These are phyloP conservation scores for Arthrobotrys sphaeroides DNA, from an alignment of 2,329 filamentous ascomycete species.

Conservation along the genomic window DNA sequence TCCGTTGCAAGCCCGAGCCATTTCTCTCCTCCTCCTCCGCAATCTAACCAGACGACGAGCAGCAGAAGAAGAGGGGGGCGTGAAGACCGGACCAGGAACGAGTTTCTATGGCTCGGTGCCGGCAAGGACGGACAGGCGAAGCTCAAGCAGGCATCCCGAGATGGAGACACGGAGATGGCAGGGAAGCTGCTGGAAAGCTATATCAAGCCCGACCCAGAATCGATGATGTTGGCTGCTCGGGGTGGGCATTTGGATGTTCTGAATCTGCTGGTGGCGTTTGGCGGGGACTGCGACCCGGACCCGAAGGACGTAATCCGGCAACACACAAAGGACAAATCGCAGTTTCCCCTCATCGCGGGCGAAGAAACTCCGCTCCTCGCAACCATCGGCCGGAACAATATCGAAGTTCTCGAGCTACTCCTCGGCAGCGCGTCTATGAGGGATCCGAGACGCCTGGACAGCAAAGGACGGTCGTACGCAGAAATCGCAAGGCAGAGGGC, in stretches of 20 bases:
- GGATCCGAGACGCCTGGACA: constrained; percentile 78
- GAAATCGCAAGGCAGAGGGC: constrained; percentile 84
- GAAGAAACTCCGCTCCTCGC: constrained; percentile 92
- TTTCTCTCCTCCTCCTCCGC: constrained; percentile 57
- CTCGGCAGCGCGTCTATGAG: constrained; percentile 72
- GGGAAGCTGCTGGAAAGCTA: constrained; percentile 57
- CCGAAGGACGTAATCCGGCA: constrained; percentile 59
- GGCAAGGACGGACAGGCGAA: constrained; percentile 57
- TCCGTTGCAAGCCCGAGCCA: constrained; percentile 58
- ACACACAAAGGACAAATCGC: constrained; percentile 54
- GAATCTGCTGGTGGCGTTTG: constrained; percentile 77
- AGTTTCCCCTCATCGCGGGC: constrained; percentile 66
- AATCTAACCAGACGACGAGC: constrained; percentile 45
- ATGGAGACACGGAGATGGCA: constrained; percentile 61
- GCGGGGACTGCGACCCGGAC: constrained; percentile 69
- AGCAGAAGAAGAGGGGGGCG: constrained; percentile 56
- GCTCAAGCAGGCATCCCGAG: constrained; percentile 61
- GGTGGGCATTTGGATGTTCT: constrained; percentile 90
- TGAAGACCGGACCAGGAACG: constrained; percentile 57
- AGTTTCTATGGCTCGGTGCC: constrained; percentile 58
- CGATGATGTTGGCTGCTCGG: constrained; percentile 88
- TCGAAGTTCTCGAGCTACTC: constrained; percentile 83
- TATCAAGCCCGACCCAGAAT: constrained; percentile 76
- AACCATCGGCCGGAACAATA: constrained; percentile 86
- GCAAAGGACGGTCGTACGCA: constrained; percentile 81